A percentile compares a stretch with the other conserved stretches of the same genome.
phyloP scores from a whole-genome alignment of 2,329 filamentous ascomycete species.

The Ophiostoma sp. region DNA sequence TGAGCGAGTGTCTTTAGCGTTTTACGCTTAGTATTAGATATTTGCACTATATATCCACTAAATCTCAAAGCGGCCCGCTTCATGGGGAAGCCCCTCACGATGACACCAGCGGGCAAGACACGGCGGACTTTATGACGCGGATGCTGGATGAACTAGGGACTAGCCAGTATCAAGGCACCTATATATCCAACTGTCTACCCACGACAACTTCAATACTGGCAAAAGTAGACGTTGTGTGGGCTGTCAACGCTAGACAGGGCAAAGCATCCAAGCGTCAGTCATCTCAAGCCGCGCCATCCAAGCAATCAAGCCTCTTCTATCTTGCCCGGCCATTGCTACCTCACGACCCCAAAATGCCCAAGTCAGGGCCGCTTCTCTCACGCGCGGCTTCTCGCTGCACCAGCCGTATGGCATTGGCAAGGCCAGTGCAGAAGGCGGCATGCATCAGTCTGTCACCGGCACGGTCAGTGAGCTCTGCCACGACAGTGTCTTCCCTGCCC shows the following conservation, averaged over 20 bases:
- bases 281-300: neutral
- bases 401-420: neutral
- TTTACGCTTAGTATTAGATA: neutral
- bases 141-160: too few species aligned
- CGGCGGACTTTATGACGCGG: neutral
- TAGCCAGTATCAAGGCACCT: too few species aligned
- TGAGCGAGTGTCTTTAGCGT: neutral
- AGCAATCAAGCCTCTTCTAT: neutral
- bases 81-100: constrained; percentile 1
- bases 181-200: too few species aligned
- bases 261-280: neutral
- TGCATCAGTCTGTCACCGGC: neutral
- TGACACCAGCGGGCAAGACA: neutral
- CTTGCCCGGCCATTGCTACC: neutral
- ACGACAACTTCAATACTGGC: too few species aligned
- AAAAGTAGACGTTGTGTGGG: too few species aligned
- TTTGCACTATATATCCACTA: neutral
- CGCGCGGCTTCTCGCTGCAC: neutral
- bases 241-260: too few species aligned
- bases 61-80: neutral
- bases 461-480: constrained; percentile 4
- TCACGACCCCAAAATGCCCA: neutral
- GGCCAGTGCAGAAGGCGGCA: neutral
- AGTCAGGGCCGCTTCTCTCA: neutral
- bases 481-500: neutral